phyloP scores from a whole-genome alignment of 768 basidiomycete genomes.

The Pleurotus citrinopileatus region DNA sequence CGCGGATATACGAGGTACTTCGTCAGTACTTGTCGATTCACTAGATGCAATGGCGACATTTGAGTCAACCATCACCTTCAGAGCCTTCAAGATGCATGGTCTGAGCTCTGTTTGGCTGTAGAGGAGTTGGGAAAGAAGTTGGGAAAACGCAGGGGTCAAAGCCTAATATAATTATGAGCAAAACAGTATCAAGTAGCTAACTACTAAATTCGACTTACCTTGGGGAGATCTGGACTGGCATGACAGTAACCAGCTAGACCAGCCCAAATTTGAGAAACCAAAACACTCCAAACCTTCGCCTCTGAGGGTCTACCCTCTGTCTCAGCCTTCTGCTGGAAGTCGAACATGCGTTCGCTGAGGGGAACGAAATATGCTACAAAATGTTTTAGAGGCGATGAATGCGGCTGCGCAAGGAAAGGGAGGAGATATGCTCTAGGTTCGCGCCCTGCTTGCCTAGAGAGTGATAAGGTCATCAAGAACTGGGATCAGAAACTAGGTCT shows the following conservation, averaged over 20 bases:
- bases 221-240: conserved; percentile 68
- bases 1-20: conserved; percentile 40
- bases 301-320: conserved; percentile 72
- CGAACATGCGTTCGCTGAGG: conserved; percentile 90
- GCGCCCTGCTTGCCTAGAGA: conserved; percentile 60
- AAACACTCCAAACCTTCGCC: conserved; percentile 93
- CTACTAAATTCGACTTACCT: conserved; percentile 39
- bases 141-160: conserved; percentile 73
- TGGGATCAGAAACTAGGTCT: conserved; percentile 19
- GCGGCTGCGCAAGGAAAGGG: conserved; percentile 78
- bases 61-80: conserved; percentile 81
- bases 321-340: conserved; percentile 79
- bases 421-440: conserved; percentile 92
- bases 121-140: conserved; percentile 90
- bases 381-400: conserved; percentile 79
- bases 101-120: conserved; percentile 87
- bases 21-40: conserved; percentile 17
- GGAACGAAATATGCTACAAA: conserved; percentile 93
- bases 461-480: conserved; percentile 1
- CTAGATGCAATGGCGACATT: conserved; percentile 55
- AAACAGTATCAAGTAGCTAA: background rate
- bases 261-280: conserved; percentile 92
- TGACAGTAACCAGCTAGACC: conserved; percentile 91
- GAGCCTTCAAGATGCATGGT: conserved; percentile 74
- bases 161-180: conserved; percentile 43